phyloP scores from a whole-genome alignment of 106 monocot species.

The Dioscorea alata region DNA sequence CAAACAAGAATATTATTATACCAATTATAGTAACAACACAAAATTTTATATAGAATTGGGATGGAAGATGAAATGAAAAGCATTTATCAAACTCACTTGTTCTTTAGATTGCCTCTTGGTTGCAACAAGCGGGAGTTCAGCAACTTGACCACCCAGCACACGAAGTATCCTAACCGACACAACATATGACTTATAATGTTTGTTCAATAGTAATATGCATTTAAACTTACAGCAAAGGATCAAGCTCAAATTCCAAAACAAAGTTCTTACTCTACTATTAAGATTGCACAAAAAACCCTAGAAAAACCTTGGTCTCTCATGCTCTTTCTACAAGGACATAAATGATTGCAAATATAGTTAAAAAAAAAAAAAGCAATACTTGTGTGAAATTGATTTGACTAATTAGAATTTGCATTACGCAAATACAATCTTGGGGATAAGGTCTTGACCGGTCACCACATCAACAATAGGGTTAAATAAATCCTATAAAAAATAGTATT shows the following conservation, averaged over 20 bases:
- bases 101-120: constrained; percentile 29
- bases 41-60: too few species aligned
- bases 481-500: too few species aligned
- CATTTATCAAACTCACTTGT: constrained; percentile 17
- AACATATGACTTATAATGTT: constrained; percentile 37
- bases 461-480: too few species aligned
- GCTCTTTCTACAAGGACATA: constrained; percentile 22
- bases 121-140: constrained; percentile 46
- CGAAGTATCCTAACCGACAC: constrained; percentile 32
- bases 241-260: neutral
- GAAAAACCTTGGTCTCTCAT: constrained; percentile 24
- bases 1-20: too few species aligned
- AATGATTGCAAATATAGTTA: constrained; percentile 20
- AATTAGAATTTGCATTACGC: too few species aligned
- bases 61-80: too few species aligned
- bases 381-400: constrained; percentile 13
- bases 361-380: too few species aligned
- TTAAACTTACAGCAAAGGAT: too few species aligned
- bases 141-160: constrained; percentile 33
- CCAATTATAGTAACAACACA: too few species aligned
- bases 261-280: constrained; percentile 20
- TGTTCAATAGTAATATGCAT: too few species aligned
- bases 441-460: too few species aligned
- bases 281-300: constrained; percentile 27
- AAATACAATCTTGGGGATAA: too few species aligned